Percentiles rank a stretch among this genome's conserved stretches.
These are phyloP conservation scores for Sporothrix pseudoabietina DNA, from an alignment of 2,329 filamentous ascomycete genomes.

Conservation along the genomic window DNA sequence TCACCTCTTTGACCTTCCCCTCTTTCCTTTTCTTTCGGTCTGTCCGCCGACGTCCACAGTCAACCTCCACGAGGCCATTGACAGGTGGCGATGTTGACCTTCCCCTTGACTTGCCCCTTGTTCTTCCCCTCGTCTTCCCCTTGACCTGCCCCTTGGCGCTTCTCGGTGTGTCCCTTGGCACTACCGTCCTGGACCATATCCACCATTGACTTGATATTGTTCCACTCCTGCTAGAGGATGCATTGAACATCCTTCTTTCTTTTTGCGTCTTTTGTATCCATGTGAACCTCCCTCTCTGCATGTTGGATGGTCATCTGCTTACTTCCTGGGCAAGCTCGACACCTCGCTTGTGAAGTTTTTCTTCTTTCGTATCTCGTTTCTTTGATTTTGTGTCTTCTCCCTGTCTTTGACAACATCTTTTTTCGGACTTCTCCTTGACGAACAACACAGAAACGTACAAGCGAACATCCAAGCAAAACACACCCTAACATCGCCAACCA, in stretches of 20 bases:
- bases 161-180: background rate
- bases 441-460: background rate
- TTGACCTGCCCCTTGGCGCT: background rate
- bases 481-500: background rate
- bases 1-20: background rate
- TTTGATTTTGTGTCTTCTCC: background rate
- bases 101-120: background rate
- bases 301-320: slow-evolving; percentile 10
- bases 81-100: background rate
- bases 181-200: too few species aligned
- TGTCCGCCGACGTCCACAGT: background rate
- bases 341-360: background rate
- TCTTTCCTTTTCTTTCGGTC: background rate
- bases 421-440: background rate
- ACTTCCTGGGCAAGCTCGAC: background rate
- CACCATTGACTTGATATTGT: slow-evolving; percentile 12
- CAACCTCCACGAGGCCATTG: background rate
- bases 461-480: background rate
- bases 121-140: background rate
- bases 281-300: background rate
- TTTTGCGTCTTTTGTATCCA: background rate
- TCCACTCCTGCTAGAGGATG: background rate
- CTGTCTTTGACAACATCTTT: background rate
- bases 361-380: background rate
- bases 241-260: slow-evolving; percentile 3